phyloP scores from a whole-genome alignment of 345 rosid genomes.

The thale cress (Arabidopsis thaliana) region DNA sequence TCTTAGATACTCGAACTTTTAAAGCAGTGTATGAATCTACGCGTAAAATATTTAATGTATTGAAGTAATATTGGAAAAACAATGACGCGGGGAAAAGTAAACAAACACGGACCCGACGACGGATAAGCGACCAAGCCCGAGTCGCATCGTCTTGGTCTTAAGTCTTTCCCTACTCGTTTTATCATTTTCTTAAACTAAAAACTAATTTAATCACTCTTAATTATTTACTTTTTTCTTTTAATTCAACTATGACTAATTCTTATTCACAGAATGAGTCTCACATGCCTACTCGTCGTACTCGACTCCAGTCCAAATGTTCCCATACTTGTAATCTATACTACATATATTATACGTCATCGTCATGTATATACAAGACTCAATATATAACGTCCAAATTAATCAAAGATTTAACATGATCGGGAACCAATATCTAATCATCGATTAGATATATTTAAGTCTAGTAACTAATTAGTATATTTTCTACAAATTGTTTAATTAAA shows the following conservation, averaged over 20 bases:
- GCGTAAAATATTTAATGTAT: not conserved
- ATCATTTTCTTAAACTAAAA: not conserved
- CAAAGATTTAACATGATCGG: not conserved
- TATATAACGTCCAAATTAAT: not conserved
- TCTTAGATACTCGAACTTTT: not conserved
- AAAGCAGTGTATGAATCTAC: not conserved
- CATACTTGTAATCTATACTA: not conserved
- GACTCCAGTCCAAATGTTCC: not conserved
- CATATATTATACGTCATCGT: not conserved
- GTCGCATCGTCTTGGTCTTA: constrained; percentile 31
- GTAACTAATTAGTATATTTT: not conserved
- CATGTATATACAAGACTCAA: not conserved
- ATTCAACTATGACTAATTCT: constrained; percentile 35
- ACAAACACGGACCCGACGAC: constrained; percentile 40
- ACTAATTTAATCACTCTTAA: not conserved
- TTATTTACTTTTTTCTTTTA: not conserved
- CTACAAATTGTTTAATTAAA: not conserved
- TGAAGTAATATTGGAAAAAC: not conserved
- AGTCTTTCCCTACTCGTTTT: constrained; percentile 43
- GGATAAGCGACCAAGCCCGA: constrained; percentile 27
- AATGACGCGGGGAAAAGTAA: constrained; percentile 46
- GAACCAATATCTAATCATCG: not conserved
- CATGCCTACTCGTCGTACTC: not conserved
- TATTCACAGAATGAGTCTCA: constrained; percentile 29
- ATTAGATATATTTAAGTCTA: not conserved